Conservation (phyloP, 495 filamentous ascomycete species). For the Daldinia vernicosa region DNA sequence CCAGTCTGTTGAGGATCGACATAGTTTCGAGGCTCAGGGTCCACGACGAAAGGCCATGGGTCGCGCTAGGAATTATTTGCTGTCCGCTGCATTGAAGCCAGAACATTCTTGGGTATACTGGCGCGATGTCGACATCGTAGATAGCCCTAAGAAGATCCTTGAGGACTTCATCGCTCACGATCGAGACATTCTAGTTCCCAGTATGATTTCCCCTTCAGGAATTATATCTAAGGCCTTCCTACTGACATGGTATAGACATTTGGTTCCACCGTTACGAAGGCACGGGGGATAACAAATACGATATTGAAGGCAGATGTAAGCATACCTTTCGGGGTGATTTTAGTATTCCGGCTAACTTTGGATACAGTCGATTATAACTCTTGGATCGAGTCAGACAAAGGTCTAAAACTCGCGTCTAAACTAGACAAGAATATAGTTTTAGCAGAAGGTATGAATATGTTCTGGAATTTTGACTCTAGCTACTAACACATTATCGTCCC, state of each 20-base stretch:
- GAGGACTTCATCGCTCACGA: constrained; percentile 97
- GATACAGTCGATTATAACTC: constrained; percentile 94
- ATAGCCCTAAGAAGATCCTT: constrained; percentile 85
- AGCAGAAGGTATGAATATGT: constrained; percentile 72
- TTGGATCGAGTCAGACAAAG: constrained; percentile 93
- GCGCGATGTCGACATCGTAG: constrained; percentile 95
- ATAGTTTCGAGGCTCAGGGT: constrained; percentile 87
- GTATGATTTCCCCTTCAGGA: constrained; percentile 63
- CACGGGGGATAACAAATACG: constrained; percentile 75
- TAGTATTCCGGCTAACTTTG: background rate
- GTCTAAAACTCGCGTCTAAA: constrained; percentile 71
- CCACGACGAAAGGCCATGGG: constrained; percentile 92
- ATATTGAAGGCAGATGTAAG: constrained; percentile 95
- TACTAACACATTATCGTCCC: constrained; percentile 18
- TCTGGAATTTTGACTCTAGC: background rate
- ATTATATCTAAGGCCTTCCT: background rate
- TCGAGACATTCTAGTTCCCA: constrained; percentile 91
- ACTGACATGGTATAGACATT: constrained; percentile 71
- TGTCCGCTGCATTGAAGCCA: constrained; percentile 83
- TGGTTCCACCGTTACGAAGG: constrained; percentile 97
- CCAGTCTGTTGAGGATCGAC: constrained; percentile 81
- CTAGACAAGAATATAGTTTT: constrained; percentile 83
- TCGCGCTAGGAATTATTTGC: constrained; percentile 88
- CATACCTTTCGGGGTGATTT: constrained; percentile 17
- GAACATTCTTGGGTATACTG: constrained; percentile 99